Evolutionary conservation across 257 asterid species (phyloP).

Genomic region (Ilex aquifolium): DNA sequence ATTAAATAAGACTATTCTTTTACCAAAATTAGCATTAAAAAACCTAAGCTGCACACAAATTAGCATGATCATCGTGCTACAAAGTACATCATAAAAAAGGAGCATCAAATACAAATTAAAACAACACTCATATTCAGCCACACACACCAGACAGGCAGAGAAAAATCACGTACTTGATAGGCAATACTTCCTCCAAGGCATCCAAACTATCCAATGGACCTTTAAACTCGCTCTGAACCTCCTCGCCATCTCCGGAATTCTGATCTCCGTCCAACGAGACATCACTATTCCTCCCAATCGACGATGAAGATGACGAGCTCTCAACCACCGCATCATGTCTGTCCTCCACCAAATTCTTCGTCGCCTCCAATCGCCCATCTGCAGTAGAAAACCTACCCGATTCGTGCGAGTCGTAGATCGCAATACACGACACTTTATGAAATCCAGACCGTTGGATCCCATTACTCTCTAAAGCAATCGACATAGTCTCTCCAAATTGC

Average conservation of each 20-base stretch:
- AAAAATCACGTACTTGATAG: conserved; percentile 29
- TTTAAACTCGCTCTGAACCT: conserved; percentile 37
- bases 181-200: conserved; percentile 41
- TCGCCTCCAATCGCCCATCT: conserved; percentile 12
- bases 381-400: neutral
- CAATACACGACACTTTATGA: conserved; percentile 9
- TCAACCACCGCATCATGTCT: neutral
- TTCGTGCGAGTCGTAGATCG: conserved; percentile 6
- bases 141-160: neutral
- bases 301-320: conserved; percentile 20
- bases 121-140: neutral
- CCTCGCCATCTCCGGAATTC: conserved; percentile 23
- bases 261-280: conserved; percentile 19
- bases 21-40: no score
- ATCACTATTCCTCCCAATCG: conserved; percentile 37
- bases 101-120: neutral
- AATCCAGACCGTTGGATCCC: conserved; percentile 23
- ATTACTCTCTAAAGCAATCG: conserved; percentile 20
- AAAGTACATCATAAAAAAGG: neutral
- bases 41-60: no score
- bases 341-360: conserved; percentile 9
- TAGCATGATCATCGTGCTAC: no score
- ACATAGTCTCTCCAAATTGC: conserved; percentile 12
- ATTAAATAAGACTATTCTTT: no score
- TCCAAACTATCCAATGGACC: conserved; percentile 27